Conservation (phyloP, 2,329 filamentous ascomycete species). For the Colletotrichum tabaci region DNA sequence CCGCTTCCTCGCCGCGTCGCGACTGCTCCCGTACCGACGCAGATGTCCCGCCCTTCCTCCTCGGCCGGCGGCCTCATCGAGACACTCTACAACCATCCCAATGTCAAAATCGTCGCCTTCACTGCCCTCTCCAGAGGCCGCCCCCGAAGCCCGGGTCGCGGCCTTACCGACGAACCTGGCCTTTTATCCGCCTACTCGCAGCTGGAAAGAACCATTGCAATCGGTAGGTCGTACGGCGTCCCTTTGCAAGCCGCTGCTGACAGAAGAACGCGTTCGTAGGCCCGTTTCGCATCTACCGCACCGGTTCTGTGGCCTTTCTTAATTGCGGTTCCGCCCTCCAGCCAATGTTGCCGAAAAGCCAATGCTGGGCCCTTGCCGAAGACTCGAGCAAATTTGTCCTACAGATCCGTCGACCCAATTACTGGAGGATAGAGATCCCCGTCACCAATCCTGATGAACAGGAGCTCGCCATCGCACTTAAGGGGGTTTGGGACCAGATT, state of each 20-base stretch:
- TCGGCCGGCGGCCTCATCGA: constrained; percentile 65
- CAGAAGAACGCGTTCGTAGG: constrained; percentile 60
- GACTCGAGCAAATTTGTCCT: constrained; percentile 86
- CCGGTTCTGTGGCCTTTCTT: constrained; percentile 89
- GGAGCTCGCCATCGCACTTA: constrained; percentile 75
- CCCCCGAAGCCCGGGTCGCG: constrained; percentile 51
- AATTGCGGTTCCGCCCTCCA: constrained; percentile 88
- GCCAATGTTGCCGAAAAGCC: constrained; percentile 89
- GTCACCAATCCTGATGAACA: constrained; percentile 75
- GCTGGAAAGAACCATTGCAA: constrained; percentile 86
- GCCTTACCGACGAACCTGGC: constrained; percentile 65
- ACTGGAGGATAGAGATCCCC: constrained; percentile 92
- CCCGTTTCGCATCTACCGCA: constrained; percentile 85
- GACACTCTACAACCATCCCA: constrained; percentile 81
- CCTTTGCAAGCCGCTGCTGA: constrained; percentile 10
- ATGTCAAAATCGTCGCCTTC: constrained; percentile 77
- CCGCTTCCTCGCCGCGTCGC: constrained; percentile 53
- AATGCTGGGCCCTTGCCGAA: constrained; percentile 94
- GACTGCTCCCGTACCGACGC: constrained; percentile 54
- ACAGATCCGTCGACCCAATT: constrained; percentile 85
- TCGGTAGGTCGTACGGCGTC: constrained; percentile 67
- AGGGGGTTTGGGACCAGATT: constrained; percentile 78
- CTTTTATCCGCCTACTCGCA: constrained; percentile 81
- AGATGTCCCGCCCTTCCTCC: constrained; percentile 45
- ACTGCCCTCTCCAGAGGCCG: constrained; percentile 54